Percentiles rank a stretch among this genome's conserved stretches.
Conservation (phyloP, 495 filamentous ascomycete genomes). For the Hypoxylon perforatum region DNA sequence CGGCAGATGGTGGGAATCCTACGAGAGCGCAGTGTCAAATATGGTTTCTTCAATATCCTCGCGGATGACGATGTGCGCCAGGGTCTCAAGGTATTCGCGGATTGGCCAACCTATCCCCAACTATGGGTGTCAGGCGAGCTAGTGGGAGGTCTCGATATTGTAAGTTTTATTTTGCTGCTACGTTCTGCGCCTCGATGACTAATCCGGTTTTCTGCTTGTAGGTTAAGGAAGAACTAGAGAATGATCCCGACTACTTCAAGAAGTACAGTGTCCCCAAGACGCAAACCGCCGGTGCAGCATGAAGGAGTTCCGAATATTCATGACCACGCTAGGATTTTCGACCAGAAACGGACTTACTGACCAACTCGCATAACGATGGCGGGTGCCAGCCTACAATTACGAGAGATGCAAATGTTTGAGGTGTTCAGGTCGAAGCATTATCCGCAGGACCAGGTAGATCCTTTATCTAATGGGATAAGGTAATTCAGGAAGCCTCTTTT, state of each 20-base stretch:
- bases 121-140: constrained; percentile 85
- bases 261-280: constrained; percentile 67
- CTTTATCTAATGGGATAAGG: neutral
- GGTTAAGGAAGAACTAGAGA: constrained; percentile 71
- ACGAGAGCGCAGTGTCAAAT: constrained; percentile 88
- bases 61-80: constrained; percentile 98
- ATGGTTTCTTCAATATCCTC: constrained; percentile 98
- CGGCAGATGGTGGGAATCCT: constrained; percentile 86
- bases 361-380: neutral
- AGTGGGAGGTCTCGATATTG: constrained; percentile 95
- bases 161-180: constrained; percentile 61
- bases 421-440: neutral
- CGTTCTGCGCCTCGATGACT: constrained; percentile 29
- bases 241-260: constrained; percentile 79
- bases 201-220: constrained; percentile 26
- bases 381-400: neutral
- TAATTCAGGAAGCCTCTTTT: constrained; percentile 2
- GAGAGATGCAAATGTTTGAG: neutral
- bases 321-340: neutral
- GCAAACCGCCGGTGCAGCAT: constrained; percentile 45
- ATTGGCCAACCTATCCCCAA: constrained; percentile 98
- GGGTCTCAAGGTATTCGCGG: constrained; percentile 92
- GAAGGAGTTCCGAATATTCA: neutral
- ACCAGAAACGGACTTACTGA: neutral
- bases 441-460: neutral